Evolutionary conservation across 192 early-diverging fungal genomes (phyloP), one percentile per base, ranked within the genome.

Genomic region (Podila minutissima): DNA sequence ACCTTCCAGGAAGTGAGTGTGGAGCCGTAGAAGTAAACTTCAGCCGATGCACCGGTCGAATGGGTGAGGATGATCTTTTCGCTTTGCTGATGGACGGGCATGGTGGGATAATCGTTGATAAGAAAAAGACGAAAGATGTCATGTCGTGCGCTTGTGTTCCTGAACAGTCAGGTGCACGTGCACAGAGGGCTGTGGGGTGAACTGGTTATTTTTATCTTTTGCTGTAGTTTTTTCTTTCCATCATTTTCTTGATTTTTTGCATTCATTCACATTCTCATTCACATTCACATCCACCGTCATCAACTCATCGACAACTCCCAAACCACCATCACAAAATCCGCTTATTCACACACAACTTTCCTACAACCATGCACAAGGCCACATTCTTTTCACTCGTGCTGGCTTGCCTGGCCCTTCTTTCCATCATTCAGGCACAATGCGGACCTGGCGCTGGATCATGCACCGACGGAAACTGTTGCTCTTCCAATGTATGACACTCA

Each of bases 1-100:
- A 88, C 85, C 62, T 89, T 92, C 96, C 97, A 99, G 38, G 91
- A 93, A 1, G 95, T 99, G 58, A 99, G 86, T 2, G 98, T 98
- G 31, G 97, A 95, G 9, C 98, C 97, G 48, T 58, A 85, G 51
- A 74, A 66, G 50, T 85, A 72, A n/a, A 85, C 51, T 4, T 81
- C 71, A 6, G 77, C 55, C 2, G 71, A 69, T 20, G 77, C 65
- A 20, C 77, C 77, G 4, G 71, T 69, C 4, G 77, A 62, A 31
- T 81, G 77, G 19, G 71, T 65, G 46, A 81, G 71, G 35, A 69
- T 20, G 32, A 51, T 61, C 62, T 72, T 73, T 66, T 69, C 46
- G 32, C 71, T 66, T 49, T 81, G 77, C 38, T 73, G 77, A 32
- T 71, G 58, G 28, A 81, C 33, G 63, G 77, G 70, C 77, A 81